Percentiles rank a stretch among this genome's conserved stretches.
Evolutionary conservation across 1,284 basidiomycete species (phyloP).

Genomic region (Pterulicium gracile): DNA sequence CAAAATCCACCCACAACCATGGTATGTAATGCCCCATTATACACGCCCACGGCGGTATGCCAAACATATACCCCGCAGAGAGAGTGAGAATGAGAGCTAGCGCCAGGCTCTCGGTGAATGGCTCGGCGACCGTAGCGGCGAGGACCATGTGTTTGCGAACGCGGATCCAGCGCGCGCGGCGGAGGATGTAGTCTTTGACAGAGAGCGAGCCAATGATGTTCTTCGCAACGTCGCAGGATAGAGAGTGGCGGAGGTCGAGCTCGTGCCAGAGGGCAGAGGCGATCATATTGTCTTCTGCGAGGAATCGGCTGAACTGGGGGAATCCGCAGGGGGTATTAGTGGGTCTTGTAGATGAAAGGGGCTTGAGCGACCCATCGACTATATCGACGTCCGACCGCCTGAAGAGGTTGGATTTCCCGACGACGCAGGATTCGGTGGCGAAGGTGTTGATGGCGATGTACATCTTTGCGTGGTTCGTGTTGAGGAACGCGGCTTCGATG

Average conservation of each 20-base stretch:
- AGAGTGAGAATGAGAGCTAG: conserved; percentile 54
- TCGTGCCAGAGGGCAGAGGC: conserved; percentile 86
- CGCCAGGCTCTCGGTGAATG: conserved; percentile 79
- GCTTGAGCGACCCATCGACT: conserved; percentile 51
- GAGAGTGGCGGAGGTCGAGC: conserved; percentile 72
- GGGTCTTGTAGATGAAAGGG: too few relatives aligned
- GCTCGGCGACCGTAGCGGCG: conserved; percentile 76
- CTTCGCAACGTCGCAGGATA: conserved; percentile 80
- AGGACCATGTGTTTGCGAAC: conserved; percentile 89
- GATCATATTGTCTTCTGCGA: conserved; percentile 97
- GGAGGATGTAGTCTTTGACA: conserved; percentile 70
- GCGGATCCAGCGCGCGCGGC: conserved; percentile 88
- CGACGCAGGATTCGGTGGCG: conserved; percentile 89
- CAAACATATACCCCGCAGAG: conserved; percentile 44
- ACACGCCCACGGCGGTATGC: conserved; percentile 40
- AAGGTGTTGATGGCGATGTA: conserved; percentile 91
- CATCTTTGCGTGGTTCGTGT: conserved; percentile 98
- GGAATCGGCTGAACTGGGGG: conserved; percentile 71
- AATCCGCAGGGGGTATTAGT: conserved; percentile 38
- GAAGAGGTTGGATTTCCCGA: conserved; percentile 96
- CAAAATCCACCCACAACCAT: conserved; percentile 64
- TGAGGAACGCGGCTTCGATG: conserved; percentile 91
- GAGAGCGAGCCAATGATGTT: conserved; percentile 86
- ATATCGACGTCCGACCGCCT: conserved; percentile 79
- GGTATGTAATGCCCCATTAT: conserved; percentile 42